These are phyloP conservation scores for Suillus plorans DNA, from an alignment of 768 basidiomycete genomes.

Conservation along the genomic window DNA sequence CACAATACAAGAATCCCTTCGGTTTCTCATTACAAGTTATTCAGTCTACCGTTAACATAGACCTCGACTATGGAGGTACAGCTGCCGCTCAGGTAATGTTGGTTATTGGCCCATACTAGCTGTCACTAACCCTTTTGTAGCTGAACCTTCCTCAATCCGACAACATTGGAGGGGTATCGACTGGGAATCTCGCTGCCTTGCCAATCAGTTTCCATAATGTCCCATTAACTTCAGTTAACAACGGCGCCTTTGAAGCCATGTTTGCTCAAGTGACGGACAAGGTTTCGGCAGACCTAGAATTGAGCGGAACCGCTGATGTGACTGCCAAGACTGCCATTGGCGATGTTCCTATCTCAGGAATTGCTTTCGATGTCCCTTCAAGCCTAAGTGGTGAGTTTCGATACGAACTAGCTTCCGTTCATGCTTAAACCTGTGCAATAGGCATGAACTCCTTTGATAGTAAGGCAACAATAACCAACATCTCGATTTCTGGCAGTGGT, in stretches of 20 bases:
- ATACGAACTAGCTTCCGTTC: not conserved
- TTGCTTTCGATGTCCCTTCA: conserved; percentile 62
- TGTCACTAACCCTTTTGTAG: conserved; percentile 28
- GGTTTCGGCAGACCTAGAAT: conserved; percentile 40
- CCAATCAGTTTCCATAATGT: conserved; percentile 55
- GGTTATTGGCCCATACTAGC: not conserved
- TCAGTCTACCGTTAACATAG: conserved; percentile 53
- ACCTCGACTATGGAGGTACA: conserved; percentile 45
- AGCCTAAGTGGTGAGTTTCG: conserved; percentile 45
- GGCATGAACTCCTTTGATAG: conserved; percentile 63
- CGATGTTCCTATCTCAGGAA: conserved; percentile 61
- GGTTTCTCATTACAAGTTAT: conserved; percentile 72
- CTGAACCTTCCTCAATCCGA: conserved; percentile 49
- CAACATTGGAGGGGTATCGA: conserved; percentile 62
- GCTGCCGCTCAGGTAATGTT: conserved; percentile 50
- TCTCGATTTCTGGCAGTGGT: conserved; percentile 64
- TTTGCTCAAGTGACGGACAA: conserved; percentile 60
- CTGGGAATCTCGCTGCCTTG: conserved; percentile 64
- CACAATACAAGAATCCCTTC: conserved; percentile 71
- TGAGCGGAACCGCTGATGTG: conserved; percentile 60
- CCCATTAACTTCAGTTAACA: conserved; percentile 55
- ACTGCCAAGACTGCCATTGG: conserved; percentile 63
- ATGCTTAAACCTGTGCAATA: conserved; percentile 16
- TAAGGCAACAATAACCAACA: conserved; percentile 50
- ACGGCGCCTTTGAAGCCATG: conserved; percentile 53